Evolutionary conservation across 768 basidiomycete species (phyloP).

Genomic region (Pleurotus tuoliensis): DNA sequence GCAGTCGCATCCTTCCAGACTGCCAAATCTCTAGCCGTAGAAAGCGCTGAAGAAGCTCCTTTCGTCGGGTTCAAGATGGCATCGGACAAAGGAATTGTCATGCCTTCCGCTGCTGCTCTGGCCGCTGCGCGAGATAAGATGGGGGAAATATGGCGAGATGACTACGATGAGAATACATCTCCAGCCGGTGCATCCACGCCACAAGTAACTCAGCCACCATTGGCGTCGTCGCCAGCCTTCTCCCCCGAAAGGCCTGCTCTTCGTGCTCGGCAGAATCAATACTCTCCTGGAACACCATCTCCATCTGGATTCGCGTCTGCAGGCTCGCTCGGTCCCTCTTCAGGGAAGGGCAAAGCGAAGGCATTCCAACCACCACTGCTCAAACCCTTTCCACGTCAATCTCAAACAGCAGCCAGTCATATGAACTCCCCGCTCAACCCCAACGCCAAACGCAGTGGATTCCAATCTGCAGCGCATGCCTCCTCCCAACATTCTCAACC

Average conservation of each 20-base stretch:
- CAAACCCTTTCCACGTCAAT: constrained; percentile 5
- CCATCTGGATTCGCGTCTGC: constrained; percentile 25
- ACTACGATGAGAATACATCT: constrained; percentile 15
- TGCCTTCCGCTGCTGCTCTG: constrained; percentile 52
- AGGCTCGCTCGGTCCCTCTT: constrained; percentile 10
- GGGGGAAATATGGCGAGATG: constrained; percentile 44
- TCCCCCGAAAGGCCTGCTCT: constrained; percentile 32
- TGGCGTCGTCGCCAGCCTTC: constrained; percentile 7
- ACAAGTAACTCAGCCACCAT: constrained; percentile 22
- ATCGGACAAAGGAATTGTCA: constrained; percentile 33
- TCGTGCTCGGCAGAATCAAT: constrained; percentile 31
- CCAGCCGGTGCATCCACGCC: background rate
- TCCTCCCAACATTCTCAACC: constrained; percentile 24
- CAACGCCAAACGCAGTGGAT: constrained; percentile 8
- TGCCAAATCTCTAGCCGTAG: constrained; percentile 22
- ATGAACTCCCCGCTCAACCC: constrained; percentile 29
- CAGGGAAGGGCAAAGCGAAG: constrained; percentile 13
- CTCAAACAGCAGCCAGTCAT: background rate
- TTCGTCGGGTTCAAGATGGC: constrained; percentile 25
- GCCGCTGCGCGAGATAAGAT: constrained; percentile 47
- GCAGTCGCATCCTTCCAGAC: constrained; percentile 28
- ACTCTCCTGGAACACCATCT: constrained; percentile 35
- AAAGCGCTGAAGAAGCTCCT: constrained; percentile 3
- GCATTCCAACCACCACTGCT: constrained; percentile 21
- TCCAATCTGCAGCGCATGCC: background rate